phyloP scores from a whole-genome alignment of 176 grass and related monocot genomes.

The Aegilops speltoides region DNA sequence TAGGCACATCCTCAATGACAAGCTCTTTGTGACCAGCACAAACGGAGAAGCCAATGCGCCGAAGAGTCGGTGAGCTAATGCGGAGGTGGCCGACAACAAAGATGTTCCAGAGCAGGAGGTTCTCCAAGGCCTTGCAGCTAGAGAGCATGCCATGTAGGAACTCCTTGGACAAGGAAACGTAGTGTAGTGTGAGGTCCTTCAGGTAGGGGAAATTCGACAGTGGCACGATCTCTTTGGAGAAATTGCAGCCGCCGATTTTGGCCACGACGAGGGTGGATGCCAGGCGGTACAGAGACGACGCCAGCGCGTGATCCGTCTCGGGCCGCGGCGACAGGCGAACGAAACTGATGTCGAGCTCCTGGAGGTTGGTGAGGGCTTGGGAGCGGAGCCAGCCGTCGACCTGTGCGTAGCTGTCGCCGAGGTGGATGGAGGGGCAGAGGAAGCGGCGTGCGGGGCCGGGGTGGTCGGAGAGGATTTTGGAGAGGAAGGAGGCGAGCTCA shows the following conservation, averaged over 20 bases:
- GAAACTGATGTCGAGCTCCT: slow-evolving; percentile 6
- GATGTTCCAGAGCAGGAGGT: background rate
- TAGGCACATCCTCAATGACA: background rate
- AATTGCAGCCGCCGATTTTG: background rate
- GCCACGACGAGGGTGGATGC: background rate
- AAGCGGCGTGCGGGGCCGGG: slow-evolving; percentile 2
- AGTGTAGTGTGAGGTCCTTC: background rate
- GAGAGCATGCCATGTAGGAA: background rate
- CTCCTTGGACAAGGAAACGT: background rate
- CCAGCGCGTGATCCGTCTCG: background rate
- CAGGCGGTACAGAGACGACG: background rate
- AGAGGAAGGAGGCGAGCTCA: background rate
- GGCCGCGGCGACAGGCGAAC: background rate
- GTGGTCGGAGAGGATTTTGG: background rate
- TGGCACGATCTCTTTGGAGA: background rate
- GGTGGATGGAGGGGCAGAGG: background rate
- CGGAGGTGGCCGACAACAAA: background rate
- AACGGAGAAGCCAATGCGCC: background rate
- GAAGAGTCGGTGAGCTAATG: background rate
- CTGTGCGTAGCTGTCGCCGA: background rate
- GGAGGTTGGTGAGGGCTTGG: slow-evolving; percentile 1
- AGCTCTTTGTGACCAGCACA: background rate
- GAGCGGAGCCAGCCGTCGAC: background rate
- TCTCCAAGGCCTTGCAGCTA: background rate
- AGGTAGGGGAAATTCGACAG: background rate